Conservation (phyloP, 106 monocot genomes). For the Dactylorhiza incarnata region DNA sequence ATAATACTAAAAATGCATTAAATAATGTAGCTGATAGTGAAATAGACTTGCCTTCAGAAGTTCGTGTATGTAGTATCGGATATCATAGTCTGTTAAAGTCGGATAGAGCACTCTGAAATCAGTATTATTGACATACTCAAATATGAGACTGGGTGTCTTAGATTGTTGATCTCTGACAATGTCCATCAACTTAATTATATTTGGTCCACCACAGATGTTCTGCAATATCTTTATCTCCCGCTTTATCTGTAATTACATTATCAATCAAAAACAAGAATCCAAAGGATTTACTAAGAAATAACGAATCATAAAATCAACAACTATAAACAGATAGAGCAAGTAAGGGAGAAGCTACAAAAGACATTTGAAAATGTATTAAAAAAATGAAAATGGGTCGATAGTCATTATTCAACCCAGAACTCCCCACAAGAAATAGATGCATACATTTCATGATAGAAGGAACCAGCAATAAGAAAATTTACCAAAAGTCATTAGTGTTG, state of each 20-base stretch:
- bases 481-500: not conserved
- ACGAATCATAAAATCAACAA: not conserved
- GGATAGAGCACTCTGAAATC: slow-evolving; percentile 94
- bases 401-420: not conserved
- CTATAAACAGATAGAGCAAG: not conserved
- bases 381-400: not conserved
- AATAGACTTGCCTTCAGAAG: slow-evolving; percentile 65
- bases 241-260: slow-evolving; percentile 59
- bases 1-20: not conserved
- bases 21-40: not conserved
- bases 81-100: slow-evolving; percentile 74
- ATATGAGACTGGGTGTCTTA: slow-evolving; percentile 89
- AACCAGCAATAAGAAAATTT: not conserved
- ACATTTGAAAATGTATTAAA: not conserved
- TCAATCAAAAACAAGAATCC: slow-evolving; percentile 1
- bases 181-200: slow-evolving; percentile 80
- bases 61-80: slow-evolving; percentile 81
- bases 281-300: not conserved
- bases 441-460: not conserved
- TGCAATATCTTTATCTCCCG: slow-evolving; percentile 96
- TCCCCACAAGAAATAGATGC: not conserved
- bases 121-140: slow-evolving; percentile 89
- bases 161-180: slow-evolving; percentile 92
- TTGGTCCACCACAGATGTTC: slow-evolving; percentile 88
- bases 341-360: not conserved